phyloP scores from a whole-genome alignment of 805 yeast genomes.

The Huiozyma naganishii region DNA sequence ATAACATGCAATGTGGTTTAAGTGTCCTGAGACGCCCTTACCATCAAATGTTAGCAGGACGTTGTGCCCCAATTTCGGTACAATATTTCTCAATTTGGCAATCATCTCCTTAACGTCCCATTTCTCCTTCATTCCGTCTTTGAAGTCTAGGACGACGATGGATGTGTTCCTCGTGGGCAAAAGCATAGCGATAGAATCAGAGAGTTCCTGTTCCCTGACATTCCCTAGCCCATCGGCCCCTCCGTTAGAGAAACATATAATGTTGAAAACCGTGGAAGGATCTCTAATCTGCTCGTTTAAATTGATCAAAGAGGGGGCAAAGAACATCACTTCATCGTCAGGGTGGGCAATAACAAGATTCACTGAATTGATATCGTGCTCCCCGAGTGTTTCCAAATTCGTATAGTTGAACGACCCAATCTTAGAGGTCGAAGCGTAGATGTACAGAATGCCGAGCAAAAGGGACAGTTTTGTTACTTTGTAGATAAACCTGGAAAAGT shows the following conservation, averaged over 20 bases:
- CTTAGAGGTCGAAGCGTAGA: background rate
- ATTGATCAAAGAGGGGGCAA: slow-evolving; percentile 48
- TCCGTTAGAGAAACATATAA: slow-evolving; percentile 71
- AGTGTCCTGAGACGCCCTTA: slow-evolving; percentile 72
- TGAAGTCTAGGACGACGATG: slow-evolving; percentile 30
- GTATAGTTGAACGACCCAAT: background rate
- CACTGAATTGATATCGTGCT: background rate
- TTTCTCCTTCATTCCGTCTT: slow-evolving; percentile 54
- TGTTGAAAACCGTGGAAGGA: slow-evolving; percentile 28
- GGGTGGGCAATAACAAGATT: slow-evolving; percentile 78
- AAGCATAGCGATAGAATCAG: slow-evolving; percentile 15
- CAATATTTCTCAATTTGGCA: slow-evolving; percentile 3
- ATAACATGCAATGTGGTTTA: slow-evolving; percentile 67
- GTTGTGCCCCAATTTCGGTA: slow-evolving; percentile 1
- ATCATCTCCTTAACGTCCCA: slow-evolving; percentile 44
- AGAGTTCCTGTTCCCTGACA: slow-evolving; percentile 50
- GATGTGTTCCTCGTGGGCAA: slow-evolving; percentile 6
- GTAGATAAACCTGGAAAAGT: slow-evolving; percentile 3
- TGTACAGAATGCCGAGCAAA: slow-evolving; percentile 5
- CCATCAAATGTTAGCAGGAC: slow-evolving; percentile 67
- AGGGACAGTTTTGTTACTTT: slow-evolving; percentile 5
- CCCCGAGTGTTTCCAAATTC: too few relatives aligned
- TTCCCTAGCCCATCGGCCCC: slow-evolving; percentile 65
- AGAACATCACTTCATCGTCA: slow-evolving; percentile 97
- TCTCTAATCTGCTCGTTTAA: slow-evolving; percentile 10